A percentile compares a stretch with the other conserved stretches of the same genome.
phyloP scores from a whole-genome alignment of 352 stramenopile genomes.

The Phytopythium delawarense region DNA sequence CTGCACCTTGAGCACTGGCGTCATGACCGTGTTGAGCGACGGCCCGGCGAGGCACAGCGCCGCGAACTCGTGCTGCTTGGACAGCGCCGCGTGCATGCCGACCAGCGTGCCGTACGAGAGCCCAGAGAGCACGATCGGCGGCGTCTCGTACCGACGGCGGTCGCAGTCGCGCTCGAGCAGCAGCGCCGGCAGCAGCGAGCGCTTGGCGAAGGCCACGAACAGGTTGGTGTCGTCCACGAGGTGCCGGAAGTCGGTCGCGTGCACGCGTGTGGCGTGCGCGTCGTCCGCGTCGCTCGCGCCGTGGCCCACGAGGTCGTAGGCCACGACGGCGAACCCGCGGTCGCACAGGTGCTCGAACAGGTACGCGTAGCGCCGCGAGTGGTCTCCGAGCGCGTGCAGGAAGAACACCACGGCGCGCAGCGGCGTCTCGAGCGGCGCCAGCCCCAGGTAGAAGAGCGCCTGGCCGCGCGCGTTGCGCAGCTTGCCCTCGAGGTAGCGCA shows the following conservation, averaged over 20 bases:
- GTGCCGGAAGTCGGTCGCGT: conserved; percentile 31
- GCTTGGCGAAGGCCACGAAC: conserved; percentile 37
- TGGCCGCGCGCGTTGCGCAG: conserved; percentile 45
- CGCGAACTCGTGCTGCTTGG: conserved; percentile 33
- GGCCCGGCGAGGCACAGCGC: conserved; percentile 28
- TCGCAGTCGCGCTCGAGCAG: conserved; percentile 24
- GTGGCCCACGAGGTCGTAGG: conserved; percentile 61
- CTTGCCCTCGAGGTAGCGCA: conserved; percentile 32
- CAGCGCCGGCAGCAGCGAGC: conserved; percentile 2
- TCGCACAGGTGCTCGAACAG: conserved; percentile 47
- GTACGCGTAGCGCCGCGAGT: conserved; percentile 54
- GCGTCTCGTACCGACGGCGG: conserved; percentile 13
- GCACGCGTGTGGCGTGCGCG: conserved; percentile 22
- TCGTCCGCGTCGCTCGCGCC: conserved; percentile 31
- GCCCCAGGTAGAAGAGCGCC: conserved; percentile 50
- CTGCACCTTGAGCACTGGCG: conserved; percentile 29
- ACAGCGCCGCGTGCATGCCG: conserved; percentile 35
- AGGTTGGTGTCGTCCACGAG: conserved; percentile 45
- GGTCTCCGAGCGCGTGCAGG: conserved; percentile 61
- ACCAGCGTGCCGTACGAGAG: conserved; percentile 36
- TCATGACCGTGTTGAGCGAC: conserved; percentile 32
- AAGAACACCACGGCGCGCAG: conserved; percentile 54
- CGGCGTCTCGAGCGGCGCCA: conserved; percentile 31
- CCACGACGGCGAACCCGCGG: conserved; percentile 45
- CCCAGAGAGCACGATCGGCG: conserved; percentile 33